Evolutionary conservation across 2,329 filamentous ascomycete species (phyloP).

Genomic region (Daldinia sp.): DNA sequence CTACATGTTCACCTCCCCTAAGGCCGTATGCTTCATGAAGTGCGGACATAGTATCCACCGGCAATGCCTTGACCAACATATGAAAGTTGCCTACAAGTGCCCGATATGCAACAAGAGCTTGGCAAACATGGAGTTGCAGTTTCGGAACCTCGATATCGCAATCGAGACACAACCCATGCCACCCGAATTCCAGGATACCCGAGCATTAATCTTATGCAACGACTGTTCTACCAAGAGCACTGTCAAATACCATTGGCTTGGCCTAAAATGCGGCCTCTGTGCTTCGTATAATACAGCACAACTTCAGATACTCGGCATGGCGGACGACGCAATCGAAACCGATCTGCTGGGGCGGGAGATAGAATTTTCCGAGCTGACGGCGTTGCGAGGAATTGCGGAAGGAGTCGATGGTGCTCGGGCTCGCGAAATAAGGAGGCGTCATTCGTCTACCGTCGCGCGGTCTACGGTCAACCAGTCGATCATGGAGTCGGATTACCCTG

Average conservation of each 20-base stretch:
- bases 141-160: constrained; percentile 88
- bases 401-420: constrained; percentile 32
- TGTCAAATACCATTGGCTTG: constrained; percentile 93
- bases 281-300: constrained; percentile 77
- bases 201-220: constrained; percentile 90
- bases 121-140: constrained; percentile 97
- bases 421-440: constrained; percentile 51
- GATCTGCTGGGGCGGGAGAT: constrained; percentile 39
- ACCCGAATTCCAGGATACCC: constrained; percentile 79
- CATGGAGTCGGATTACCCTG: constrained; percentile 49
- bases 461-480: constrained; percentile 36
- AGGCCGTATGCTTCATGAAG: constrained; percentile 90
- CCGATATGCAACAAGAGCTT: constrained; percentile 96
- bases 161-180: constrained; percentile 95
- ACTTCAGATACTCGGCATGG: constrained; percentile 68
- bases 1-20: constrained; percentile 93
- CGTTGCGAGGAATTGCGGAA: constrained; percentile 29
- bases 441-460: constrained; percentile 50
- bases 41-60: constrained; percentile 97
- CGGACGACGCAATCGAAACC: constrained; percentile 40
- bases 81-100: constrained; percentile 92
- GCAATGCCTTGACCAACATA: constrained; percentile 87
- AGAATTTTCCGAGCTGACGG: constrained; percentile 38
- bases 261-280: constrained; percentile 85
- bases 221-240: constrained; percentile 91